phyloP scores from a whole-genome alignment of 2,329 filamentous ascomycete genomes.

The Proliferodiscus dingleyae region DNA sequence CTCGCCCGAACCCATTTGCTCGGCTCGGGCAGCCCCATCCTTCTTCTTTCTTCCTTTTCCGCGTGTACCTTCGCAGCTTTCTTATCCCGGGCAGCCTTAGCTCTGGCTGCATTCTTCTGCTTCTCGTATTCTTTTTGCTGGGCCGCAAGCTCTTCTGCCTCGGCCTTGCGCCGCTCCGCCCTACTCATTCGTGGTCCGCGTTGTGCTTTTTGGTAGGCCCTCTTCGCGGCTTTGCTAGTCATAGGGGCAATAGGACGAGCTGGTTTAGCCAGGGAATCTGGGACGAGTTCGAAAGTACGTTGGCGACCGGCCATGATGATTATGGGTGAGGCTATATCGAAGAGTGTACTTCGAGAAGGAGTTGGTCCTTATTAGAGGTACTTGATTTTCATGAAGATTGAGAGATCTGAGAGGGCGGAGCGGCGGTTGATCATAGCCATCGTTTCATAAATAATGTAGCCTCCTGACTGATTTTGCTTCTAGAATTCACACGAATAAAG shows the following conservation, averaged over 20 bases:
- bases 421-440: background rate
- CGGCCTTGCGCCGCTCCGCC: conserved; percentile 32
- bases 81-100: conserved; percentile 47
- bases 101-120: conserved; percentile 48
- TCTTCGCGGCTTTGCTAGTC: conserved; percentile 46
- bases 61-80: conserved; percentile 50
- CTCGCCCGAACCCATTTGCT: conserved; percentile 45
- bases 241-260: conserved; percentile 33
- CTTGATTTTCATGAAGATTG: no score
- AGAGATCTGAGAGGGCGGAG: background rate
- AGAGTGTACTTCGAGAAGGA: no score
- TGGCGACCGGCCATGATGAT: conserved; percentile 32
- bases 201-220: conserved; percentile 40
- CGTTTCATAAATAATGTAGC: no score
- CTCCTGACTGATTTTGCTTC: no score
- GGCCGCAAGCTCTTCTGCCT: conserved; percentile 36
- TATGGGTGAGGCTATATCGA: background rate
- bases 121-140: conserved; percentile 48
- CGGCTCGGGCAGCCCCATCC: conserved; percentile 49
- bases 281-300: conserved; percentile 41
- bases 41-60: conserved; percentile 46
- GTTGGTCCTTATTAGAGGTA: no score
- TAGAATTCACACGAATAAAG: no score
- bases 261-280: conserved; percentile 27
- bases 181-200: conserved; percentile 39